Evolutionary conservation across 2,329 filamentous ascomycete species (phyloP), one percentile per base, ranked within the genome.

Genomic region (Diaporthe ampelina): DNA sequence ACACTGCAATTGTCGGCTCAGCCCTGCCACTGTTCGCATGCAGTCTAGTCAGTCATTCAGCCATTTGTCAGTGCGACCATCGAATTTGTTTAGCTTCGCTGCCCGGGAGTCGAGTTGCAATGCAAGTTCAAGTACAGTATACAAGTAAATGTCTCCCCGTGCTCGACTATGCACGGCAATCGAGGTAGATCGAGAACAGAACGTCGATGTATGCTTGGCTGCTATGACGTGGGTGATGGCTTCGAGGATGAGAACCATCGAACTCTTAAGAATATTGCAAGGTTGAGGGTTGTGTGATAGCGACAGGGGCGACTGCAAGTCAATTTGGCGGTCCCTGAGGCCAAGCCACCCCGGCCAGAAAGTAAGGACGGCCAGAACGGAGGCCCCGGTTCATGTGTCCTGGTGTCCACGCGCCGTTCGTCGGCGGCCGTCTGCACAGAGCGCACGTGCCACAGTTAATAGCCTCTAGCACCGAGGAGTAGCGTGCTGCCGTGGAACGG

Each of bases 141-240:
- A 19, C 29, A 67, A 48, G 21, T 29, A n/a, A 32, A 40, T n/a
- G 7, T 45, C 21, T 5, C 43, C 19, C 10, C 29, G 29, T 50
- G 5, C 11, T 35, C 19, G 43, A 48, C 19, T 35, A 9, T 32
- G 40, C 5, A 65, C 19, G 43, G 29, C 19, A 50, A 37, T 52
- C 61, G 61, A 67, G 29, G 21, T 10, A 50, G 61, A 67, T 50
- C 29, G 43, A 67, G 61, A 24, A 15, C 21, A 24, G 4, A 32
- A 32, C 24, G 24, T 26, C 45, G 59, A 24, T 37, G 19, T 19
- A n/a, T 67, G 61, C 43, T 24, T 37, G 29, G 21, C 29, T 67
- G 61, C 45, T 24, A 67, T 67, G 61, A 67, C 43, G 45, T 52
- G 61, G 26, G 61, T 9, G 61, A 67, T 10, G 61, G 29, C 61